These are phyloP conservation scores for Thermothelomyces thermophilus DNA, from an alignment of 2,329 filamentous ascomycete genomes.

Conservation along the genomic window DNA sequence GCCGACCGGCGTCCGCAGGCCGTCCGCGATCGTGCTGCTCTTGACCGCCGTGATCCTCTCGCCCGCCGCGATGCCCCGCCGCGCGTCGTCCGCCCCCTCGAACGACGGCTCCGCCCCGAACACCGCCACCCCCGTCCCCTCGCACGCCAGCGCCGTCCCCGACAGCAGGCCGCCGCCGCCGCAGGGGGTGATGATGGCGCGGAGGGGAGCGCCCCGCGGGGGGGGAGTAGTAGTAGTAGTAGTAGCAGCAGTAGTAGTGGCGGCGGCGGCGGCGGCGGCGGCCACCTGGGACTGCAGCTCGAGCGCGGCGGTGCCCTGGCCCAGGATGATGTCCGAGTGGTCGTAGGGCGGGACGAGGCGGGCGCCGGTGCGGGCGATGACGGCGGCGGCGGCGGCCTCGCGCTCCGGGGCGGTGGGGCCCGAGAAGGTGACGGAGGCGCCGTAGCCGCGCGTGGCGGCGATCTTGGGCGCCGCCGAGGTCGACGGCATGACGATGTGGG, in stretches of 20 bases:
- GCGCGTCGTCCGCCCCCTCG: constrained; percentile 77
- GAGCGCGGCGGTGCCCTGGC: constrained; percentile 82
- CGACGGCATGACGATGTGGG: constrained; percentile 87
- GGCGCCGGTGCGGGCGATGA: constrained; percentile 66
- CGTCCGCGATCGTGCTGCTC: constrained; percentile 80
- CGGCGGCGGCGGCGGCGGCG: not conserved
- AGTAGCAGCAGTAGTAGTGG: too few relatives aligned
- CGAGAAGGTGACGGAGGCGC: constrained; percentile 71
- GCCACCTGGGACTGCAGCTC: constrained; percentile 66
- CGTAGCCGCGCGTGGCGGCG: constrained; percentile 70
- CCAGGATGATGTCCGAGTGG: constrained; percentile 83
- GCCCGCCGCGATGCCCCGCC: constrained; percentile 56
- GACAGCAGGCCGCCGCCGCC: constrained; percentile 85
- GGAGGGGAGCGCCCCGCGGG: too few relatives aligned
- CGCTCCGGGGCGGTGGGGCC: constrained; percentile 75
- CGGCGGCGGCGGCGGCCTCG: constrained; percentile 64
- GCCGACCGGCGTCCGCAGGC: constrained; percentile 77
- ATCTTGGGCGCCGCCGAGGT: constrained; percentile 84
- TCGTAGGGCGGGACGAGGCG: constrained; percentile 85
- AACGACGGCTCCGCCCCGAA: constrained; percentile 84
- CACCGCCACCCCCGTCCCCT: constrained; percentile 64
- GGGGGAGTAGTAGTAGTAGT: too few relatives aligned
- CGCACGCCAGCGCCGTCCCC: constrained; percentile 70
- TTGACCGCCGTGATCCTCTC: constrained; percentile 59
- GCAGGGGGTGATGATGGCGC: constrained; percentile 53